A percentile compares a stretch with the other conserved stretches of the same genome.
Evolutionary conservation across 768 basidiomycete genomes (phyloP).

Genomic region (Russula brevipes): DNA sequence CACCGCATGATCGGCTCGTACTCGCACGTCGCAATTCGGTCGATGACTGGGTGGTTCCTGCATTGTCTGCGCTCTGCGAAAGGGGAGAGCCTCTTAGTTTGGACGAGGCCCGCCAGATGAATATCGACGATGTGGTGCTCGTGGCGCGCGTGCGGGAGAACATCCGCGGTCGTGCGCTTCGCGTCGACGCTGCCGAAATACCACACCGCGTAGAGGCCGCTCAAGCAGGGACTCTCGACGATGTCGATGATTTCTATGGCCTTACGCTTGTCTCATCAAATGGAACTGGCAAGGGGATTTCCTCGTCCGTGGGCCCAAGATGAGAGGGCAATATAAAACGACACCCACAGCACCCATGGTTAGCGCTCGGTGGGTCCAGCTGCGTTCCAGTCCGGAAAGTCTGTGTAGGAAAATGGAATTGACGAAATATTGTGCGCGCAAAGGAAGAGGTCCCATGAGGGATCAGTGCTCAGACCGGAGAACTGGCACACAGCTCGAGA

Average conservation of each 20-base stretch:
- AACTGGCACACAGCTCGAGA: neutral
- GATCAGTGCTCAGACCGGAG: neutral
- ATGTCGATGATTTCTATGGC: neutral
- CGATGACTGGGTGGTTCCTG: slow-evolving; percentile 14
- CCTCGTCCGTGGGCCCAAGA: neutral
- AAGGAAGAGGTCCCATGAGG: no score
- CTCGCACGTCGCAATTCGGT: slow-evolving; percentile 10
- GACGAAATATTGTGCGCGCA: neutral
- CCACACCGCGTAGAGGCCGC: neutral
- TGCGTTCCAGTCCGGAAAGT: neutral
- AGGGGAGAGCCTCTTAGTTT: slow-evolving; percentile 3
- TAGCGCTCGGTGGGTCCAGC: neutral
- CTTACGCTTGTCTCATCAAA: neutral
- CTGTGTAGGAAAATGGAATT: neutral
- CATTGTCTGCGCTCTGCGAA: slow-evolving; percentile 11
- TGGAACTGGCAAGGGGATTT: neutral
- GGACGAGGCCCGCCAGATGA: slow-evolving; percentile 11
- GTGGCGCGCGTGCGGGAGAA: slow-evolving; percentile 11
- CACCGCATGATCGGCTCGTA: slow-evolving; percentile 3
- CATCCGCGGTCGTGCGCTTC: neutral
- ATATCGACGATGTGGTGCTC: slow-evolving; percentile 12
- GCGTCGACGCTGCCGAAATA: neutral
- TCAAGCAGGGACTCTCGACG: neutral
- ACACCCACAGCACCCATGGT: neutral
- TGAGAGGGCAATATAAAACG: neutral